Base-by-base conservation (phyloP, 2,329 filamentous ascomycete species). In the Ophiostoma sp. region DNA sequence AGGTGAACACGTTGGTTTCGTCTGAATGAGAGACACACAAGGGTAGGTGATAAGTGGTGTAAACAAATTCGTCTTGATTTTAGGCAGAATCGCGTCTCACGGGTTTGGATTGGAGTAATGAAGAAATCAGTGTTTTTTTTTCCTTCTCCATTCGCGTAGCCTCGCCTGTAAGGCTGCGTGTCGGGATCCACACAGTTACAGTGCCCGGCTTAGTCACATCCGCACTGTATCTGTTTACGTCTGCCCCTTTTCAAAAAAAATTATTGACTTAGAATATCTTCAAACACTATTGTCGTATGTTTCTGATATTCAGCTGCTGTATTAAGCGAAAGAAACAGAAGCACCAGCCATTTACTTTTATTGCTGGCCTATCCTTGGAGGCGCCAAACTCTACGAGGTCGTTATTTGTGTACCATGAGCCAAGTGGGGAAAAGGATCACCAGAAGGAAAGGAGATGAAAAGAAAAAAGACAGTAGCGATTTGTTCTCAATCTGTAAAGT, bases 121-220 rank as follows among this genome's bases (percentile, higher is more conserved):
- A 8, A 62, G 58, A 62, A 62, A 38, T 60, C 27, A 42, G 40
- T 18, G 8, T 60, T 60, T 60, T 63, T 63, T 44, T 63, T 63
- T 63, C 8, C n/a, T 40, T 63, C 40, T n/a, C 16, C 40, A 42
- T 42, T 14, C 60, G 60, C 60, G 60, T 63, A 63, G 60, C 60
- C 60, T 63, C 60, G 60, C 40, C 60, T 42, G 40, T 63, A 63
- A 63, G 60, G 60, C 60, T 63, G 60, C 60, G 60, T 14, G 58
- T 40, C 4, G 18, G 0, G 60, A 41, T 40, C 60, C 60, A 63
- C 60, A 62, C 40, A 63, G 58, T 41, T 63, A 42, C 40, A 63
- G 60, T 63, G 58, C 3, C 11, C 3, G 16, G 36, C 38, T 62
- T 41, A 62, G 58, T 41, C 36, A 40, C 6, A 41, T 42, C 58